Percentiles rank a stretch among this genome's conserved stretches.
phyloP scores from a whole-genome alignment of 331 rosid species.

The Dryas integrifolia region DNA sequence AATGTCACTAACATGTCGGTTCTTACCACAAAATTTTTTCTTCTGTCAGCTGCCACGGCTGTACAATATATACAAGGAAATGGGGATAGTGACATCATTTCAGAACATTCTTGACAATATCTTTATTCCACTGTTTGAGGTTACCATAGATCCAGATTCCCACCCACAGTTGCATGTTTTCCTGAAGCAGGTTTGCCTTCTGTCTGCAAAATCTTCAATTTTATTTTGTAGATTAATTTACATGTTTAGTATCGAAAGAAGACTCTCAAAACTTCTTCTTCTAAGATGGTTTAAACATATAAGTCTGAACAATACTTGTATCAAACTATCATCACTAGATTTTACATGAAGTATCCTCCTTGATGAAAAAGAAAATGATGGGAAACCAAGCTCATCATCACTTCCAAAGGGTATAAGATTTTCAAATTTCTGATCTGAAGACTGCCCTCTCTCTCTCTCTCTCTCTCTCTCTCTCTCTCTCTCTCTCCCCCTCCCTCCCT shows the following conservation, averaged over 20 bases:
- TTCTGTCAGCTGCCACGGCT: constrained; percentile 81
- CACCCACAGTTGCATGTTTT: constrained; percentile 97
- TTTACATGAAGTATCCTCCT: not conserved
- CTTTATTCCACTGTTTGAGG: constrained; percentile 94
- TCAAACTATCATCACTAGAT: not conserved
- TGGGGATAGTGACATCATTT: constrained; percentile 97
- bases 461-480: not conserved
- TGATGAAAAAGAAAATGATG: not conserved
- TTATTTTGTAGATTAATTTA: not conserved
- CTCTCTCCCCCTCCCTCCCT: not conserved
- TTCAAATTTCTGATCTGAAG: not conserved
- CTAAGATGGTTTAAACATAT: not conserved
- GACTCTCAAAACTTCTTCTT: not conserved
- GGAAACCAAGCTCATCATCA: not conserved
- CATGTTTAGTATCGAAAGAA: too few species aligned
- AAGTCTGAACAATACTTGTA: not conserved
- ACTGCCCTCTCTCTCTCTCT: not conserved
- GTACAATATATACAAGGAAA: constrained; percentile 90
- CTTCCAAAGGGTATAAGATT: not conserved
- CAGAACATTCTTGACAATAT: constrained; percentile 95
- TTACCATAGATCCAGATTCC: constrained; percentile 88
- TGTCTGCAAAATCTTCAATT: not conserved
- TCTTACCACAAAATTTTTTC: constrained; percentile 24
- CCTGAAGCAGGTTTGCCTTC: constrained; percentile 70
- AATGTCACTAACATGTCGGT: constrained; percentile 13